Evolutionary conservation across 441 rosid species (phyloP).

Genomic region (Omphalea diandra): DNA sequence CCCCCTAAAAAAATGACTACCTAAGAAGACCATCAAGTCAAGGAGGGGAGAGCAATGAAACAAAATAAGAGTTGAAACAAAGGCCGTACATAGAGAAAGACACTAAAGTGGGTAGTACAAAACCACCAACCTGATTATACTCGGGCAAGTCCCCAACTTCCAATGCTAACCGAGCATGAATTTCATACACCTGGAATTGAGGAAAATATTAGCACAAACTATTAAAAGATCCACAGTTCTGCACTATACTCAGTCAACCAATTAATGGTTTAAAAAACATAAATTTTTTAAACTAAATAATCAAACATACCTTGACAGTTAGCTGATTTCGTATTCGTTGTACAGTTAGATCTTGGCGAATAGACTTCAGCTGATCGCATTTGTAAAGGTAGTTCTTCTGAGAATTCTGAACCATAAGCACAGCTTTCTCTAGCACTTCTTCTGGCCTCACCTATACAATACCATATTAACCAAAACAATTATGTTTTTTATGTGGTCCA

Average conservation of each 20-base stretch:
- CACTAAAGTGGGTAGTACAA: conserved; percentile 6
- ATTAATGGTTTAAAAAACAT: background rate
- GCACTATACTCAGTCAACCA: background rate
- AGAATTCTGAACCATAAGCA: conserved; percentile 79
- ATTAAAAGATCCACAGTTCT: background rate
- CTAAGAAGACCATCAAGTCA: background rate
- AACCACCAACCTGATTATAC: conserved; percentile 83
- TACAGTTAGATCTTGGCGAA: conserved; percentile 98
- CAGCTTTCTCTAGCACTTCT: conserved; percentile 92
- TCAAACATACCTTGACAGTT: conserved; percentile 70
- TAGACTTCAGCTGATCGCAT: conserved; percentile 98
- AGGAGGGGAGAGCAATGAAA: conserved; percentile 7
- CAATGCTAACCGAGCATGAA: conserved; percentile 93
- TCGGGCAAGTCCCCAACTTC: conserved; percentile 93
- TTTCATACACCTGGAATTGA: conserved; percentile 86
- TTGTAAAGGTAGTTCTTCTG: conserved; percentile 92
- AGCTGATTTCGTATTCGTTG: conserved; percentile 87
- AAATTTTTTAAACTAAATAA: background rate
- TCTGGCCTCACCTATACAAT: conserved; percentile 91
- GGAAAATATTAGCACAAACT: conserved; percentile 15
- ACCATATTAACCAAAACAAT: conserved; percentile 10
- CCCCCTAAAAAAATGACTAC: conserved; percentile 11
- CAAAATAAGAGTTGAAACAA: background rate
- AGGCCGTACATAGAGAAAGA: conserved; percentile 7
- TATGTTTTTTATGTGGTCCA: background rate